phyloP scores from a whole-genome alignment of 495 filamentous ascomycete species.

The Trichoderma orchidacearum region DNA sequence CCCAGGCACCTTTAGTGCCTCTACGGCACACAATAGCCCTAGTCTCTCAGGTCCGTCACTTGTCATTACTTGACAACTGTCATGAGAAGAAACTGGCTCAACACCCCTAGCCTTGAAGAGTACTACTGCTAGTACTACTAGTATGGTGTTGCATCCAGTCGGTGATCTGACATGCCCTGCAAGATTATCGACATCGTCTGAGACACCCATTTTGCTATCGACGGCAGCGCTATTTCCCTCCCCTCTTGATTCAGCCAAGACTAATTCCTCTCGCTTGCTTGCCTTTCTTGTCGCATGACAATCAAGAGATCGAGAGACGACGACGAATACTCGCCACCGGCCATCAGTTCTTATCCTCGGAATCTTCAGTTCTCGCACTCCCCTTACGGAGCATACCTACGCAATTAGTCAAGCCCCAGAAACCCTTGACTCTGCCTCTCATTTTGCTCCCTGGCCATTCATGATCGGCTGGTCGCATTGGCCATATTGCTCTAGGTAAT shows the following conservation, averaged over 20 bases:
- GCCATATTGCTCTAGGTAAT: neutral
- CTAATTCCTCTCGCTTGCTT: neutral
- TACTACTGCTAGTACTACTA: too few relatives aligned
- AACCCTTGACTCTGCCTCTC: neutral
- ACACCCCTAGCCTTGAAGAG: neutral
- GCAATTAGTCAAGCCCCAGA: neutral
- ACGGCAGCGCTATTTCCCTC: neutral
- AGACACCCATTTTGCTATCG: neutral
- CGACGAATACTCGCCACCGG: neutral
- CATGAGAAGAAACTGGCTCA: neutral
- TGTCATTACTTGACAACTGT: neutral
- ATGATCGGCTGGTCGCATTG: neutral
- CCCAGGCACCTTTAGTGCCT: too few relatives aligned
- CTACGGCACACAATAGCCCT: too few relatives aligned
- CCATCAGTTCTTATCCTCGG: neutral
- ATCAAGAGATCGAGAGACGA: neutral
- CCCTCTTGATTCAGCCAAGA: neutral
- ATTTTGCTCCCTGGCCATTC: neutral
- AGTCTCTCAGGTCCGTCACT: too few relatives aligned
- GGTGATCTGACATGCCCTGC: neutral
- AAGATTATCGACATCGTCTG: neutral
- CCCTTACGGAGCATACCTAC: neutral
- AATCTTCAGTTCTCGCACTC: neutral
- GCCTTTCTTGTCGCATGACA: neutral
- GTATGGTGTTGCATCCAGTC: neutral